Conservation (phyloP, 345 rosid genomes). For the Clausena lansium region DNA sequence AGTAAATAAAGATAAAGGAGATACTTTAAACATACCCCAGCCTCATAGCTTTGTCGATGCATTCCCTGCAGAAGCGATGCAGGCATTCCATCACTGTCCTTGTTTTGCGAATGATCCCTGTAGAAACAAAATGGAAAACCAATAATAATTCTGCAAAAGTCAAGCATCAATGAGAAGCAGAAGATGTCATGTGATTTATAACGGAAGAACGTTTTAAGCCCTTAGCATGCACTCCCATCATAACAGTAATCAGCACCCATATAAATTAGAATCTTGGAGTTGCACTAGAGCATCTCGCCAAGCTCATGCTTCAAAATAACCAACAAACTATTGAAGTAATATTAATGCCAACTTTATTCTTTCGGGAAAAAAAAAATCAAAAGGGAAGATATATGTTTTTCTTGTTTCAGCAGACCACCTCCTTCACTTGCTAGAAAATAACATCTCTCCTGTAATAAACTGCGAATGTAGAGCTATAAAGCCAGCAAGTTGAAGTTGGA, state of each 20-base stretch:
- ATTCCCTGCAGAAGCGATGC: conserved; percentile 84
- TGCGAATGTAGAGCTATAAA: neutral
- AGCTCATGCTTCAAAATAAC: neutral
- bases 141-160: conserved; percentile 1
- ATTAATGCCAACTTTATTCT: neutral
- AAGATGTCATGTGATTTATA: neutral
- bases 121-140: conserved; percentile 8
- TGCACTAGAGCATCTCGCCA: neutral
- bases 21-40: conserved; percentile 51
- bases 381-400: neutral
- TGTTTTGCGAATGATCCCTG: conserved; percentile 80
- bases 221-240: neutral
- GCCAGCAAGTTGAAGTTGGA: neutral
- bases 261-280: neutral
- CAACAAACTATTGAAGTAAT: neutral
- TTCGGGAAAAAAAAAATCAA: neutral
- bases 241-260: neutral
- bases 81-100: conserved; percentile 89
- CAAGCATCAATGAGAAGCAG: neutral
- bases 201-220: neutral
- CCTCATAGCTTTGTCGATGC: conserved; percentile 85
- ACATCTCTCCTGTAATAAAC: neutral
- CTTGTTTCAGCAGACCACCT: neutral
- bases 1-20: neutral
- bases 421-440: neutral